Evolutionary conservation across 169 alveolate genomes (phyloP), one percentile per base, ranked within the genome.

Genomic region (Plasmodium ovale): DNA sequence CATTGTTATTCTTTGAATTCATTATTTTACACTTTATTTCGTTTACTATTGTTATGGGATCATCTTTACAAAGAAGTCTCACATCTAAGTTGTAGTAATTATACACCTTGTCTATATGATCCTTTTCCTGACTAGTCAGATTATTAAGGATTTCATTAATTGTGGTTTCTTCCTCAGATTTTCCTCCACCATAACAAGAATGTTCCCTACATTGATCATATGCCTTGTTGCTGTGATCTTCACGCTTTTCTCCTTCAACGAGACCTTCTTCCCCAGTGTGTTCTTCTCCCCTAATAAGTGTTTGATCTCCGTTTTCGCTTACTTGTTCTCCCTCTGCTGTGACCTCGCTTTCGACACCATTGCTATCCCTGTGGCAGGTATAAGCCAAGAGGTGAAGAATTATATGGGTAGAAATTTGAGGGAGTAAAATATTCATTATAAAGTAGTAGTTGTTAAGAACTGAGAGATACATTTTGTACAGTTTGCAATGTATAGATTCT

Each of bases 391-490:
- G 35, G 44, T 79, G 74, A 7, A 79, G 23, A 16, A 79, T 64
- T 6, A 79, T 60, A 16, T 62, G 77, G 16, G 89, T 79, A 21
- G 89, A 79, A 2, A 79, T 79, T 37, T 79, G 89, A 5, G 89
- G 89, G 9, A 79, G n/a, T 37, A 79, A 60, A 19, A 79, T 79
- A 37, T 79, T 79, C 2, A 79, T n/a, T 27, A 79, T 64, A 58
- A 79, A 79, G 64, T 44, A 79, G 42, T 79, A 79, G 7, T 79
- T 79, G 16, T 79, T 79, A 35, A 79, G 33, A 25, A 65, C 69
- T 14, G 82, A 33, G 12, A 79, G 25, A 56, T 79, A 79, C 89
- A 79, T 79, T 54, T 79, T 79, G 33, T 79, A 79, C 2, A 64
- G 0, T 25, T 79, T 79, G 16, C 58, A 10, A 67, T 79, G 64